Conservation (phyloP, 257 asterid genomes). For the Plantago elongata region DNA sequence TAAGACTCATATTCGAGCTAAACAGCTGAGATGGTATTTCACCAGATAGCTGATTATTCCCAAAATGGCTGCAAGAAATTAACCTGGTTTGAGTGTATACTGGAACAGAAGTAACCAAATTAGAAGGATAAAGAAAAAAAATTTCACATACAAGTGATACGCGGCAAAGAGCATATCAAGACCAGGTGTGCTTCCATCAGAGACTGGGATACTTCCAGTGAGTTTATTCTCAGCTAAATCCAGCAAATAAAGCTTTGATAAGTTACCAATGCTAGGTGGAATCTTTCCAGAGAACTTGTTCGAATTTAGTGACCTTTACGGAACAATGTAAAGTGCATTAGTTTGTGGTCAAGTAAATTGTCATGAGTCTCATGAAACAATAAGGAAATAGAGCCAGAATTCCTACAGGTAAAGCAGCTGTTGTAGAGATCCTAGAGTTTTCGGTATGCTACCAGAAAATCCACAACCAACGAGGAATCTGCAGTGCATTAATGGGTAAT, state of each 20-base stretch:
- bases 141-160: constrained; percentile 59
- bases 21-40: constrained; percentile 66
- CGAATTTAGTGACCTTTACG: constrained; percentile 63
- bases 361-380: neutral
- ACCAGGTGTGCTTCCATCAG: constrained; percentile 59
- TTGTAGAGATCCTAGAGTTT: constrained; percentile 62
- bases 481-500: constrained; percentile 25
- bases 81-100: neutral
- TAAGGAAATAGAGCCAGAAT: neutral
- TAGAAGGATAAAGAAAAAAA: neutral
- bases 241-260: constrained; percentile 59
- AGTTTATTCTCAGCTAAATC: constrained; percentile 85
- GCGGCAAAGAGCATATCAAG: constrained; percentile 76
- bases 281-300: constrained; percentile 66
- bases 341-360: neutral
- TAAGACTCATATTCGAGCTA: constrained; percentile 49
- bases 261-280: constrained; percentile 62
- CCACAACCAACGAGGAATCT: constrained; percentile 78
- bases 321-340: constrained; percentile 9
- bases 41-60: constrained; percentile 67
- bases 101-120: neutral
- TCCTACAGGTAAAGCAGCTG: constrained; percentile 63
- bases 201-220: constrained; percentile 73
- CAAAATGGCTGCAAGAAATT: constrained; percentile 68
- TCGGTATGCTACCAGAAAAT: constrained; percentile 65